Evolutionary conservation across 2,329 filamentous ascomycete genomes (phyloP).

Genomic region (Arthrobotrys musiformis): DNA sequence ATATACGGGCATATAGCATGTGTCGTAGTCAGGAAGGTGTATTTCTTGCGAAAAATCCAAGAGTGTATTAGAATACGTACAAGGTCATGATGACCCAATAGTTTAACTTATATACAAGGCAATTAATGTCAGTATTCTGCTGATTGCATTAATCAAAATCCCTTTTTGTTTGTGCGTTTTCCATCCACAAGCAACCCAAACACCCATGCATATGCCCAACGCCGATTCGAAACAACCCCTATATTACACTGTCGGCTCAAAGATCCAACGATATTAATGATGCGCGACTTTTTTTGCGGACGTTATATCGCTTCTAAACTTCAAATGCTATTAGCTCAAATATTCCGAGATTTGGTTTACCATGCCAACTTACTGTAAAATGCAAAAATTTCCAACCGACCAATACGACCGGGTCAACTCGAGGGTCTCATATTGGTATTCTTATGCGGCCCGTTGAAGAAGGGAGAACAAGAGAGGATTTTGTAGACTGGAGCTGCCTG

Average conservation of each 20-base stretch:
- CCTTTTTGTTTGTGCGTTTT: background rate
- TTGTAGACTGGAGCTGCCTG: constrained; percentile 29
- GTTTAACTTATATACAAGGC: constrained; percentile 30
- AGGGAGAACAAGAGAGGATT: constrained; percentile 52
- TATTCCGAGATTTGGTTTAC: background rate
- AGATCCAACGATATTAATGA: background rate
- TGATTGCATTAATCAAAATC: constrained; percentile 42
- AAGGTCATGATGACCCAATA: background rate
- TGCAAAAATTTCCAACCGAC: background rate
- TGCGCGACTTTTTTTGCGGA: background rate
- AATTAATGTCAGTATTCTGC: constrained; percentile 55
- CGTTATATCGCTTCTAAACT: background rate
- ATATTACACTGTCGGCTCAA: background rate
- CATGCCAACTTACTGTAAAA: background rate
- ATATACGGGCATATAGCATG: too few species aligned
- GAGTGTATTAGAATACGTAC: background rate
- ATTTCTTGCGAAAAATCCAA: too few species aligned
- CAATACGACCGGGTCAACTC: background rate
- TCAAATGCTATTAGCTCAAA: background rate
- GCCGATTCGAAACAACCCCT: background rate
- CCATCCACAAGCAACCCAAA: background rate
- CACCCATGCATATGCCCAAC: background rate
- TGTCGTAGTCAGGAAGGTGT: too few species aligned
- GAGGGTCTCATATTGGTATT: background rate
- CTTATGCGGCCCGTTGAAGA: constrained; percentile 35